Conservation (phyloP, 768 basidiomycete species). For the Trametes cinnabarina region DNA sequence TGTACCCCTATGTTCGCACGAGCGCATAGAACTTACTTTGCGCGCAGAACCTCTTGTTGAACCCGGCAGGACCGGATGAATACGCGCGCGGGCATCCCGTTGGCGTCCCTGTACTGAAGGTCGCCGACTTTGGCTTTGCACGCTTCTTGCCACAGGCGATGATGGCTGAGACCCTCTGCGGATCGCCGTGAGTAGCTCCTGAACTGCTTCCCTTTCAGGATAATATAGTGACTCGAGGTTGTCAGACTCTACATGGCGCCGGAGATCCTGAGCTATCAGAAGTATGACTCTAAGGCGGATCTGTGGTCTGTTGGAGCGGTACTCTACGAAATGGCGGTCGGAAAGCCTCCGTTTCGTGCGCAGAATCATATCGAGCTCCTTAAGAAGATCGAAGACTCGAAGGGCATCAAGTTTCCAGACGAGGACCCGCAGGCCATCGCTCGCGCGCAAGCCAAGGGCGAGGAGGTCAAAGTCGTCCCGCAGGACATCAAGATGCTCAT, state of each 20-base stretch:
- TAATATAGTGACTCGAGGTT: background rate
- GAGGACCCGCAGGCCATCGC: constrained; percentile 63
- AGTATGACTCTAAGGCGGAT: constrained; percentile 97
- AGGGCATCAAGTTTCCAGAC: constrained; percentile 91
- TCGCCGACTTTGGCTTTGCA: constrained; percentile 98
- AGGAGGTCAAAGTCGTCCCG: constrained; percentile 61
- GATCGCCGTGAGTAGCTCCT: constrained; percentile 75
- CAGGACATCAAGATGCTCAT: constrained; percentile 87
- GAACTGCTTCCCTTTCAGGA: too few relatives aligned
- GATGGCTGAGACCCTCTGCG: constrained; percentile 97
- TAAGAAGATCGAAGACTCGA: constrained; percentile 89
- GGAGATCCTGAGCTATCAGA: constrained; percentile 94
- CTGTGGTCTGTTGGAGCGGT: constrained; percentile 99
- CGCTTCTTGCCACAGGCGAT: constrained; percentile 86
- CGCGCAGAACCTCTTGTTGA: constrained; percentile 81
- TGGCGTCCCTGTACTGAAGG: constrained; percentile 92
- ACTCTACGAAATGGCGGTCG: constrained; percentile 92
- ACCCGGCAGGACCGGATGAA: constrained; percentile 76
- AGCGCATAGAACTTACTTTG: background rate
- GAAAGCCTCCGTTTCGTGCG: constrained; percentile 91
- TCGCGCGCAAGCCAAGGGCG: constrained; percentile 45
- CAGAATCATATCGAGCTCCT: constrained; percentile 94
- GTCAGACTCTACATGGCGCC: constrained; percentile 96
- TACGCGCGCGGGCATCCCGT: constrained; percentile 84
- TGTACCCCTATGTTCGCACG: background rate